Conservation (phyloP, 257 asterid species). For the Ocimum tenuiflorum region DNA sequence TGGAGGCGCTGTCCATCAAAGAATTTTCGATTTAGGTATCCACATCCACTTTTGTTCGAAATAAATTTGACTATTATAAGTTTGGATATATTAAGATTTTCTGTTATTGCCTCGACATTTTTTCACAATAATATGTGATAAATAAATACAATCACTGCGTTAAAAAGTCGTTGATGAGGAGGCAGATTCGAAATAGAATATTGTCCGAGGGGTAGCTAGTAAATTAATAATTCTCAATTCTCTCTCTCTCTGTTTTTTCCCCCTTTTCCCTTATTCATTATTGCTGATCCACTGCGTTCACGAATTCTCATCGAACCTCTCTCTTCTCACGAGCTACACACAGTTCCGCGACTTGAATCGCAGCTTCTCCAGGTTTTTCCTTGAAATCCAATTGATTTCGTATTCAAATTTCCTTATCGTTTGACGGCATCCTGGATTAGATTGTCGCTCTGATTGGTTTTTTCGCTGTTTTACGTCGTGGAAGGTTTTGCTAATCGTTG, state of each 20-base stretch:
- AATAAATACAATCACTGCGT: neutral
- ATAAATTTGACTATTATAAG: no score
- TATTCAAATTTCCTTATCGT: neutral
- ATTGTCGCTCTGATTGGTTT: constrained; percentile 5
- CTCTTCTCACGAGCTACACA: constrained; percentile 13
- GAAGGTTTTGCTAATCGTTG: constrained; percentile 12
- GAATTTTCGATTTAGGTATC: no score
- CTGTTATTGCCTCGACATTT: no score
- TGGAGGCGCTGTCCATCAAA: no score
- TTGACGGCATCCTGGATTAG: neutral
- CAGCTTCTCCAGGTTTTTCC: neutral
- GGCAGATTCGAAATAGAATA: neutral
- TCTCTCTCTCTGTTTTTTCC: neutral
- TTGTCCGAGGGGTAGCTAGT: neutral
- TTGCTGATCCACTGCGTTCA: constrained; percentile 6
- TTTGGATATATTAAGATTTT: no score
- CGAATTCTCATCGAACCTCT: neutral
- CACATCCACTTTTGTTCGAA: no score
- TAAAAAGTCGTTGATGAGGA: neutral
- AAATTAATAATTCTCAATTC: neutral
- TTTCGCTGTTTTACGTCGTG: neutral
- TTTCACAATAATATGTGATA: no score
- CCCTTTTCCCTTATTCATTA: neutral
- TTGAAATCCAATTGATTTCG: neutral
- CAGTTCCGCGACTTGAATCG: neutral